Base-by-base conservation (phyloP, 2,329 filamentous ascomycete species). In the Xylaria sp. region DNA sequence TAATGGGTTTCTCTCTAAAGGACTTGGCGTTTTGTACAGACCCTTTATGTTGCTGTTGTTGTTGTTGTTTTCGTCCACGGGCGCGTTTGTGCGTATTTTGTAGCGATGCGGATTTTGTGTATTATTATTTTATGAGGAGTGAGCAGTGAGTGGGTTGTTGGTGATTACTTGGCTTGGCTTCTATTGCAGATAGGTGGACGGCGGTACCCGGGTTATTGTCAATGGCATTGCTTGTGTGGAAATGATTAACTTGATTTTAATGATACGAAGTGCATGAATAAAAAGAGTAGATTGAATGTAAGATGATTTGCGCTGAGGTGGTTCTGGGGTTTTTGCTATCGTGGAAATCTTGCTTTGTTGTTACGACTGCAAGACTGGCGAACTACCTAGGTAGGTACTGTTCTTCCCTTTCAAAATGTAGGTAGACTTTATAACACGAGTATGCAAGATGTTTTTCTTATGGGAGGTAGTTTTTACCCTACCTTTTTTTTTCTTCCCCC, bases 1-100 rank as follows among this genome's bases (percentile, higher is more conserved):
- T 65, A 56, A 58, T 58, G 36, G 42, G n/a, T 40, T 44, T 31
- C 48, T 33, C 38, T 59, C 40, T 40, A 20, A 62, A 61, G 36
- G 63, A 42, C 31, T 26, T 20, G 51, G 63, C 57, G 56, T 60
- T 59, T 42, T 61, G 2, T 20, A 42, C 15, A 23, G 36, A 53
- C 38, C 20, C 13, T 23, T 42, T n/a, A 9, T 59, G 7, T 33
- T 33, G 31, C 6, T 33, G 31, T 33, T 33, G 10, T 7, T 20
- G 4, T 6, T 42, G 15, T 20, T 36, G n/a, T 48, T 20, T 1
- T 36, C 10, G 23, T 20, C 20, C 3, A 9, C 4, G 9, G 28
- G 36, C 26, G 59, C 38, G 26, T 11, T 15, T 40, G 15, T 56
- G 6, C 7, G 49, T 63, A 40, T 40, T 3, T 33, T 33, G 38